Conservation (phyloP, 163 green algal species). For the Prototheca wickerhamii region DNA sequence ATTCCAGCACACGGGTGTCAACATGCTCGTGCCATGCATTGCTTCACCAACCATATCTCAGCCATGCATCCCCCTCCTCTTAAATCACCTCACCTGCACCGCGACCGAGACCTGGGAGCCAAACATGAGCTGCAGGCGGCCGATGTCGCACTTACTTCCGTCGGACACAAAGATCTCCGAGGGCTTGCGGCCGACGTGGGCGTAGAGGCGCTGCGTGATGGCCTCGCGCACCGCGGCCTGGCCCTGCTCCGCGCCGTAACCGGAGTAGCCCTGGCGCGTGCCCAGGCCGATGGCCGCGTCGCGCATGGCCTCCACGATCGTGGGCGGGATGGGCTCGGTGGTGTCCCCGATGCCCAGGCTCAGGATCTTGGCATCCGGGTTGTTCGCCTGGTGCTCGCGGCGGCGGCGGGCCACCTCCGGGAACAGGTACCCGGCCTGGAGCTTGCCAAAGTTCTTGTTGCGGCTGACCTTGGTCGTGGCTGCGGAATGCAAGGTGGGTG, state of each 20-base stretch:
- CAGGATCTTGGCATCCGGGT: constrained; percentile 96
- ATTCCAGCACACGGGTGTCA: not conserved
- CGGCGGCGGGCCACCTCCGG: constrained; percentile 86
- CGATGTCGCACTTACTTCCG: constrained; percentile 98
- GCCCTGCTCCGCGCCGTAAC: constrained; percentile 93
- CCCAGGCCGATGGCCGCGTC: constrained; percentile 71
- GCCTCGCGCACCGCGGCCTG: constrained; percentile 64
- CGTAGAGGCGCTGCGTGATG: constrained; percentile 79
- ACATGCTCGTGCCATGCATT: no score
- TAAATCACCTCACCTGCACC: constrained; percentile 50
- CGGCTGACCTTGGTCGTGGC: constrained; percentile 48
- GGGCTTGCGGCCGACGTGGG: constrained; percentile 44
- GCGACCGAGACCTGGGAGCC: constrained; percentile 62
- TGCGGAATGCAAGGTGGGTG: not conserved
- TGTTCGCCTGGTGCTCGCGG: constrained; percentile 75
- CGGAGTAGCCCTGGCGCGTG: constrained; percentile 90
- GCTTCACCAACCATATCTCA: no score
- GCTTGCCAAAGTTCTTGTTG: constrained; percentile 96
- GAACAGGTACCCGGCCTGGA: constrained; percentile 97
- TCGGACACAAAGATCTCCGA: constrained; percentile 95
- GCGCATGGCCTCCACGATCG: constrained; percentile 77
- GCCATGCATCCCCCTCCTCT: not conserved
- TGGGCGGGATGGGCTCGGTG: constrained; percentile 92
- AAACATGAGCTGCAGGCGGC: constrained; percentile 92
- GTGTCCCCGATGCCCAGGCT: constrained; percentile 97